Conservation (phyloP, 2,329 filamentous ascomycete genomes). For the Colletotrichum ledebouriae region DNA sequence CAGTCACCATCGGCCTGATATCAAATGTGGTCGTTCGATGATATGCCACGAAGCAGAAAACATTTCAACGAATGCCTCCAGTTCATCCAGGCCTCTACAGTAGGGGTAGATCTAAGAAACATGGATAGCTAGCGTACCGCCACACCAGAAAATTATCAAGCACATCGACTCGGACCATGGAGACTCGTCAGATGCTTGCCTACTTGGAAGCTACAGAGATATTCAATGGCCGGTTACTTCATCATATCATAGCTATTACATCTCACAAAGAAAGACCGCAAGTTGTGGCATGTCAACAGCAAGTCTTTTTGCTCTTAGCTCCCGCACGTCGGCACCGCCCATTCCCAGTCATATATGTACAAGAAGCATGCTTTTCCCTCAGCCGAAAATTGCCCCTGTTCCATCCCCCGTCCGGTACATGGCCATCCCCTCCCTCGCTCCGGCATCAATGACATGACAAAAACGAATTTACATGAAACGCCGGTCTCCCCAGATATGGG, state of each 20-base stretch:
- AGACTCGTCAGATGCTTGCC: too few species aligned
- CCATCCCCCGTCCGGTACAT: constrained; percentile 23
- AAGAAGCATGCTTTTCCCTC: constrained; percentile 30
- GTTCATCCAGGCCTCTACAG: too few species aligned
- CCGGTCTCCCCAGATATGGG: background rate
- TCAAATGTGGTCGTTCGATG: too few species aligned
- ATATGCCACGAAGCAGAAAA: too few species aligned
- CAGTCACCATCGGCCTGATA: too few species aligned
- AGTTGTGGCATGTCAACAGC: constrained; percentile 25
- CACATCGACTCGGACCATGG: too few species aligned
- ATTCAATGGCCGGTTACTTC: too few species aligned
- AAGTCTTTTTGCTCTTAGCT: constrained; percentile 28
- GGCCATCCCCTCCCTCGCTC: constrained; percentile 27
- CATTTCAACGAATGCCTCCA: too few species aligned
- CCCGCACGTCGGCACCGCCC: constrained; percentile 7
- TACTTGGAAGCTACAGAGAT: too few species aligned
- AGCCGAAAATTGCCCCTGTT: background rate
- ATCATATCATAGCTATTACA: background rate
- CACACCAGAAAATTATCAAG: too few species aligned
- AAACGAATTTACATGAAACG: constrained; percentile 34
- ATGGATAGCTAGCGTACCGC: too few species aligned
- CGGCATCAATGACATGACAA: constrained; percentile 38
- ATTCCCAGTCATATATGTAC: constrained; percentile 37
- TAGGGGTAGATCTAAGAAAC: too few species aligned
- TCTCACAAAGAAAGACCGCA: background rate